Conservation (phyloP, 805 yeast species). For the Kregervanrija delftensis region DNA sequence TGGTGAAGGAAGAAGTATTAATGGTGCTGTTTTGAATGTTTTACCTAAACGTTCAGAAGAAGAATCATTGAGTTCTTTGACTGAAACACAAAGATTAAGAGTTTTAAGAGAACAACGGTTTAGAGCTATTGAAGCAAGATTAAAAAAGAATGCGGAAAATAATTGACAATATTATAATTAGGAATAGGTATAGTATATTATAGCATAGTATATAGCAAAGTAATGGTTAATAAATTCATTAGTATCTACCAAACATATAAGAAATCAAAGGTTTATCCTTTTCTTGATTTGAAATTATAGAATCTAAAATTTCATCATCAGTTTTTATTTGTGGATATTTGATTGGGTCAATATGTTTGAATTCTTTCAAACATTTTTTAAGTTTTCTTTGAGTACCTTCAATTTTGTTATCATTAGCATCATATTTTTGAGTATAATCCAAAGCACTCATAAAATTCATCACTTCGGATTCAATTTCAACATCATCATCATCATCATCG, state of each 20-base stretch:
- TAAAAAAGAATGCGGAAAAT: slow-evolving; percentile 26
- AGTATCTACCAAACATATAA: slow-evolving; percentile 33
- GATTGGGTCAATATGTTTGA: slow-evolving; percentile 54
- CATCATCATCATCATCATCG: slow-evolving; percentile 15
- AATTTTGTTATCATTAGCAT: slow-evolving; percentile 16
- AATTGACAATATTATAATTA: background rate
- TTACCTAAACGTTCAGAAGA: slow-evolving; percentile 23
- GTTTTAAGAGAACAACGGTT: slow-evolving; percentile 93
- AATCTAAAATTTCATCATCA: slow-evolving; percentile 30
- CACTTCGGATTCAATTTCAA: slow-evolving; percentile 3
- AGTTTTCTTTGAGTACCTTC: slow-evolving; percentile 31
- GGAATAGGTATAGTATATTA: background rate
- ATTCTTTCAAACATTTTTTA: slow-evolving; percentile 53
- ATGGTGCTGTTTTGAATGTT: slow-evolving; percentile 15
- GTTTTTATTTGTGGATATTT: slow-evolving; percentile 8
- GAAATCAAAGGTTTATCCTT: slow-evolving; percentile 26
- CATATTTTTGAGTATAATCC: slow-evolving; percentile 28
- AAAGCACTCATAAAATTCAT: slow-evolving; percentile 53
- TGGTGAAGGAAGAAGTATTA: slow-evolving; percentile 32
- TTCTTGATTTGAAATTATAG: slow-evolving; percentile 19
- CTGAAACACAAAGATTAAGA: slow-evolving; percentile 66
- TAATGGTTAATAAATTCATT: background rate
- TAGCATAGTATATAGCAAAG: background rate
- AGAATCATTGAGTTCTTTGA: slow-evolving; percentile 51
- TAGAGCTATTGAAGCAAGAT: slow-evolving; percentile 90